A percentile compares a stretch with the other conserved stretches of the same genome.
Conservation (phyloP, 176 grass and related monocot genomes). For the Chrysopogon serrulatus region DNA sequence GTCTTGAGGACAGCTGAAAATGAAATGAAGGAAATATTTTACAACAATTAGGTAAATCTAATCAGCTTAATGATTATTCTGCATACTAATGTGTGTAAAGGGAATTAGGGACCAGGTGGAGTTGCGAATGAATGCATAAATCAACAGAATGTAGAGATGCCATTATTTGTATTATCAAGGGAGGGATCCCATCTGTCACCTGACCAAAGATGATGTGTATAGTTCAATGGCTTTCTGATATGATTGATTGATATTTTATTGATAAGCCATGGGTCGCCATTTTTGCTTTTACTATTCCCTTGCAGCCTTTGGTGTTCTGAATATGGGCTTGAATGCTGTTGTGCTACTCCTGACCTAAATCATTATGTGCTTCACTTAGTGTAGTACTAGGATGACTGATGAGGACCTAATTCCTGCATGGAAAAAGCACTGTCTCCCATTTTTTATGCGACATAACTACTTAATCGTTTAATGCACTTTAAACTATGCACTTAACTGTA, state of each 20-base stretch:
- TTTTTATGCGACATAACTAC: neutral
- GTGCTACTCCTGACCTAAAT: constrained; percentile 3
- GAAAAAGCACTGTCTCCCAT: neutral
- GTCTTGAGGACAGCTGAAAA: neutral
- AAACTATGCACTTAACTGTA: constrained; percentile 3
- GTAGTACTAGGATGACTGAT: neutral
- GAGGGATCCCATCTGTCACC: neutral
- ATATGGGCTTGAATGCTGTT: neutral
- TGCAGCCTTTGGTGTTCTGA: neutral
- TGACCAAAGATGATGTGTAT: neutral
- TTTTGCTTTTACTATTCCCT: neutral
- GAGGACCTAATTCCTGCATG: neutral
- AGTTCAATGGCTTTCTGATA: neutral
- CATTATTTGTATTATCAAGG: neutral
- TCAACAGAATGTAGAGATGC: neutral
- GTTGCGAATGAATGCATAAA: neutral
- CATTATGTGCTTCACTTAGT: neutral
- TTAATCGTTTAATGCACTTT: neutral
- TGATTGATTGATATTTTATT: neutral
- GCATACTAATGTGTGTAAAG: neutral
- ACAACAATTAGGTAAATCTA: neutral
- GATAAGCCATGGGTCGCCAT: neutral
- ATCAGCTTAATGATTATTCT: neutral
- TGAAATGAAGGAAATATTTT: neutral
- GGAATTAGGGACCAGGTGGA: neutral